Base-by-base conservation (phyloP, 2,329 filamentous ascomycete genomes). In the Herpotrichia juniperi region DNA sequence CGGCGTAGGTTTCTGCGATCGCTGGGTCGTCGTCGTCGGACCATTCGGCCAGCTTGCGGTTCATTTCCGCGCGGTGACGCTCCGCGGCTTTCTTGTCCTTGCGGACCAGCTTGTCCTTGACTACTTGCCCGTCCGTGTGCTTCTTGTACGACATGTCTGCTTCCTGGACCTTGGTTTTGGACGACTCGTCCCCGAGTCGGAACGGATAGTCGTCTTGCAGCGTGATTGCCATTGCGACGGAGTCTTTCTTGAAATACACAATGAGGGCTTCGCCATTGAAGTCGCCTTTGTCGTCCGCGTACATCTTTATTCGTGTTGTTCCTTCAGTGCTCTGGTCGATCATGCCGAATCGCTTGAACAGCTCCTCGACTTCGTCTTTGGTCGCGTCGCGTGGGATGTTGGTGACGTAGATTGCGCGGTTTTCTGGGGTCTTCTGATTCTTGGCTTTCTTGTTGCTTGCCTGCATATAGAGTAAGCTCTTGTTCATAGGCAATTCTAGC, bases 181-280 rank as follows among this genome's bases (percentile, higher is more conserved):
- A 77, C 70, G 80, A 61, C 1, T 58, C 52, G 21, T 69, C 62
- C 64, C 88, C 74, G 53, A 89, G 80, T 51, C 93, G 83, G 66
- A 97, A 94, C 61, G 92, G 86, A 4, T 88, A 89, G 65, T 92
- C 90, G 72, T 96, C 90, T 11, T 91, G 81, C 64, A 94, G 81
- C 77, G 87, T 86, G 59, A 93, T 89, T 39, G 91, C 91, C 78
- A 92, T 88, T 35, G 89, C 80, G 52, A 99, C 93, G n/a, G 90
- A 96, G 69, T 96, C 92, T 0, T 92, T 89, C 63, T 94, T 91
- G 82, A 96, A 97, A 77, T 96, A 99, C 30, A 97, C 90, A 48
- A 99, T 81, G 26, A 99, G 81, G 2, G 91, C 93, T 69, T 97
- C 93, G 54, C 94, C 94, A 71, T 97, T 97, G 81, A 96, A 96